phyloP scores from a whole-genome alignment of 371 early-diverging fungal genomes.

The Mortierella sp. region DNA sequence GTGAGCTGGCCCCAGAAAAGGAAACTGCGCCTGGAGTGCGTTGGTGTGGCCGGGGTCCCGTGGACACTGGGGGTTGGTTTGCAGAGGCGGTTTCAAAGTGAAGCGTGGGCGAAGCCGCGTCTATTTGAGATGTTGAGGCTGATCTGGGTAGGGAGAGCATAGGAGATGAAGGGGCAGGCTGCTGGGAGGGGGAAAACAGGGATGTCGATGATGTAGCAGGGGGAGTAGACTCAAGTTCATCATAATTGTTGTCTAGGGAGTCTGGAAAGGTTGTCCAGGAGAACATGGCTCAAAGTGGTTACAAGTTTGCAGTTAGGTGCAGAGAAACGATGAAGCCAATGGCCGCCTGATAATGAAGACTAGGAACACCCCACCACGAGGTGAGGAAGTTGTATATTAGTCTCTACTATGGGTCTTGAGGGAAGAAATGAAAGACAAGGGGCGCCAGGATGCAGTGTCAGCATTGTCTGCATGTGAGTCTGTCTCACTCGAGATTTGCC shows the following conservation, averaged over 20 bases:
- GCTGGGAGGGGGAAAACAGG: slow-evolving; percentile 5
- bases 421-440: neutral
- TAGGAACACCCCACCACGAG: neutral
- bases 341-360: neutral
- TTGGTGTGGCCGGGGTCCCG: slow-evolving; percentile 22
- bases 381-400: neutral
- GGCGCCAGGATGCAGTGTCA: neutral
- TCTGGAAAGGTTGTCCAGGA: slow-evolving; percentile 48
- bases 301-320: neutral
- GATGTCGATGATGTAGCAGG: slow-evolving; percentile 10
- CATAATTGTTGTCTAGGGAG: slow-evolving; percentile 50
- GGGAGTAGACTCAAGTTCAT: slow-evolving; percentile 27
- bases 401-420: neutral
- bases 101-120: slow-evolving; percentile 25
- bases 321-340: neutral
- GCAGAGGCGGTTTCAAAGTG: slow-evolving; percentile 21
- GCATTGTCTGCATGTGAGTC: slow-evolving; percentile 8
- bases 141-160: slow-evolving; percentile 33
- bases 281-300: slow-evolving; percentile 30
- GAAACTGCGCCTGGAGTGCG: slow-evolving; percentile 17
- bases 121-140: slow-evolving; percentile 33
- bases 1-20: slow-evolving; percentile 25
- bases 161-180: neutral
- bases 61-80: slow-evolving; percentile 9
- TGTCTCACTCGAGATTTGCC: slow-evolving; percentile 4